Base-by-base conservation (phyloP, 768 basidiomycete species). In the Tephrocybe rancida region DNA sequence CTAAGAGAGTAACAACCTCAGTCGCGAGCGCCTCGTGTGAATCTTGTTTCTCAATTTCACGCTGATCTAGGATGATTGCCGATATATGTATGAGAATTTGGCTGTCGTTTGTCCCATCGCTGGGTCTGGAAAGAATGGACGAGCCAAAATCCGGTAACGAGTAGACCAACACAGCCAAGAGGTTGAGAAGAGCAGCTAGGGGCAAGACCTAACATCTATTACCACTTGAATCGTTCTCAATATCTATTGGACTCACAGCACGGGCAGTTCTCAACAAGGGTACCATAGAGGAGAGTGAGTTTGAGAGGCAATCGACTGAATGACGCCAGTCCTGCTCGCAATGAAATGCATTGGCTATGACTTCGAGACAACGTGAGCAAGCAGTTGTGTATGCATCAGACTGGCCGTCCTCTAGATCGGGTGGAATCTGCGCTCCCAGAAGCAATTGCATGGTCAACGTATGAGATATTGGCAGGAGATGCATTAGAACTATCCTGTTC, bases 401-500 rank as follows among this genome's bases (percentile, higher is more conserved):
- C 4, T 54, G 57, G 42, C 67, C 52, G 5, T 44, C 50, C 14
- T 64, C 48, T 9, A 67, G 54, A 9, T 63, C 50, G 10, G 58
- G 25, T 1, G 67, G 59, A 1, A 73, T 53, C 10, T 69, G 59
- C 11, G 68, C 65, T 27, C 74, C 70, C 46, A 86, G 66, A 22
- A 89, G 73, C 18, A 74, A 57, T 55, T 87, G 85, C 19, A 88
- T 69, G 3, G 85, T 85, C 14, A 74, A 66, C 19, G 73, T 66
- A 3, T 64, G 63, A 5, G 67, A 71, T 16, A 66, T 63, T 1
- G 72, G 69, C 26, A 71, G 64, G 2, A 72, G 70, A 65, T 90
- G 88, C 0, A 79, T 82, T 48, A 89, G 61, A n/a, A 90, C 65
- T 25, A 86, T 73, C 37, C 80, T 75, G 57, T 80, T 82, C 43